Evolutionary conservation across 345 rosid species (phyloP).

Genomic region (Murraya koenigii): DNA sequence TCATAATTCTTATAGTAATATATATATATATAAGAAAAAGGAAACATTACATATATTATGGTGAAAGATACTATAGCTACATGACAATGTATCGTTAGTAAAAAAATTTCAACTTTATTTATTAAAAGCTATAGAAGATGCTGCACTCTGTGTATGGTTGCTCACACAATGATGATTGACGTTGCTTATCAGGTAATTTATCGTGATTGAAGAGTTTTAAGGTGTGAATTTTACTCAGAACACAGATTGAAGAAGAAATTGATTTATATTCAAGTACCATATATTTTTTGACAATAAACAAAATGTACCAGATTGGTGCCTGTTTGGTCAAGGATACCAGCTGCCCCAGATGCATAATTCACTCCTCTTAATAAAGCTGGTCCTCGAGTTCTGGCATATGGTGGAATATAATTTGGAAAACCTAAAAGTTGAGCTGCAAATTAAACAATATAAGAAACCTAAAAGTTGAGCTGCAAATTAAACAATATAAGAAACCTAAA

Average conservation of each 20-base stretch:
- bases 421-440: conserved; percentile 72
- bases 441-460: background rate
- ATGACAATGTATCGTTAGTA: no score
- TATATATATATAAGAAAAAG: background rate
- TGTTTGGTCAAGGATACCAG: conserved; percentile 89
- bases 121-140: no score
- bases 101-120: no score
- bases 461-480: no score
- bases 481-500: no score
- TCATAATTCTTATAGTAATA: no score
- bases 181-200: background rate
- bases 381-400: conserved; percentile 63
- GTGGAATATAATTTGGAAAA: conserved; percentile 55
- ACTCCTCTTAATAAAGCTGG: conserved; percentile 51
- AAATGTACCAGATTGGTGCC: conserved; percentile 71
- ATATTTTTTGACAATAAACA: no score
- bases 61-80: no score
- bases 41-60: background rate
- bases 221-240: background rate
- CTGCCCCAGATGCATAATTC: conserved; percentile 88
- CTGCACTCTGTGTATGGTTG: no score
- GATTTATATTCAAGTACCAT: background rate
- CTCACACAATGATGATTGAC: background rate
- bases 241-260: background rate
- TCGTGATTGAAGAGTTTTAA: no score